Evolutionary conservation across 192 early-diverging fungal genomes (phyloP).

Genomic region (Coemansia pectinata): DNA sequence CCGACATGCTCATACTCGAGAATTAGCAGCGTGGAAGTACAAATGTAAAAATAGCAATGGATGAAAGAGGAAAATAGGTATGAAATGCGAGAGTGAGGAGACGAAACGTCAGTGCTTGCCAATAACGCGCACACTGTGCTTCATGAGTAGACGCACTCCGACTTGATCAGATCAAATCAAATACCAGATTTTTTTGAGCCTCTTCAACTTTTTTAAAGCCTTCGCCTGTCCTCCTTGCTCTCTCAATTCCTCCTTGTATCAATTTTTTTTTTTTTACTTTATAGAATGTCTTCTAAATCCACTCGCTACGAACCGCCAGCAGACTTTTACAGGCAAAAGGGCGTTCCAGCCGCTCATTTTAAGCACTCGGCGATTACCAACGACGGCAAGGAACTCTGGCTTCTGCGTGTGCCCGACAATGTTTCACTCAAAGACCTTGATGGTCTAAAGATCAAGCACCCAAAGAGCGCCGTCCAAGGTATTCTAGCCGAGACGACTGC

Average conservation of each 20-base stretch:
- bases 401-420: slow-evolving; percentile 49
- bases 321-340: slow-evolving; percentile 24
- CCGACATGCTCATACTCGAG: not conserved
- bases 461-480: slow-evolving; percentile 24
- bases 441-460: slow-evolving; percentile 42
- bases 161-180: slow-evolving; percentile 6
- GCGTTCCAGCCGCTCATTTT: slow-evolving; percentile 12
- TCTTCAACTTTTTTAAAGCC: not conserved
- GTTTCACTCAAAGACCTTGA: slow-evolving; percentile 33
- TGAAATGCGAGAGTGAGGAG: not conserved
- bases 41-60: not conserved
- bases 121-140: not conserved
- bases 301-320: slow-evolving; percentile 35
- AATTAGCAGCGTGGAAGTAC: not conserved
- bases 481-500: slow-evolving; percentile 15
- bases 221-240: not conserved
- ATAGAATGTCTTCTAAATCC: not conserved
- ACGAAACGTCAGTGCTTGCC: not conserved
- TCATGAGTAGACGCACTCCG: no score
- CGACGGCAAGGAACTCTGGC: slow-evolving; percentile 46
- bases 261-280: not conserved
- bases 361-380: slow-evolving; percentile 9
- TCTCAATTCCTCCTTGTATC: not conserved
- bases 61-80: not conserved
- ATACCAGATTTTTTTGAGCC: not conserved